phyloP scores from a whole-genome alignment of 805 yeast genomes.

The Starmerella stellata region DNA sequence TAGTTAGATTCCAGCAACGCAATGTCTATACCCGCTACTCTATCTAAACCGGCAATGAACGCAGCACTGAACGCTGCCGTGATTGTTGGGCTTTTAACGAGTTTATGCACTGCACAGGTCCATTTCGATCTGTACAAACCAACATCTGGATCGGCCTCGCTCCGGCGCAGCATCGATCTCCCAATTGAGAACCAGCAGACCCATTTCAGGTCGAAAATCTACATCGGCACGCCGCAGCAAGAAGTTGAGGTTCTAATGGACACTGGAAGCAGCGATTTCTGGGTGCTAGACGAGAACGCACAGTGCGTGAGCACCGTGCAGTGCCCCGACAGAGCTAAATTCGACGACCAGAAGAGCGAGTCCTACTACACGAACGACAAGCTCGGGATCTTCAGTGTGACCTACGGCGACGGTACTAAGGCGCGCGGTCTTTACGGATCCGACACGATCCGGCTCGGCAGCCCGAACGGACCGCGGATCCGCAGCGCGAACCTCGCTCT shows the following conservation, averaged over 20 bases:
- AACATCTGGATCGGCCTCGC: background rate
- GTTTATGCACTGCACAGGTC: background rate
- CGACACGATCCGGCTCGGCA: conserved; percentile 37
- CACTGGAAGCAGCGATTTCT: conserved; percentile 61
- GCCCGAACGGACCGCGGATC: conserved; percentile 32
- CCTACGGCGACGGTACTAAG: conserved; percentile 29
- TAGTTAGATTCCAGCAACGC: too few species aligned
- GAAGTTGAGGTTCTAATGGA: conserved; percentile 40
- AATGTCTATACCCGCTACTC: too few species aligned
- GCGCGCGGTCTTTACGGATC: conserved; percentile 40
- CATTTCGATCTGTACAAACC: background rate
- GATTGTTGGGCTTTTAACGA: background rate
- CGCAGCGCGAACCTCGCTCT: conserved; percentile 53
- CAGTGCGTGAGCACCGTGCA: background rate
- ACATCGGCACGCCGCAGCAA: conserved; percentile 42
- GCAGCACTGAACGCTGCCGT: too few species aligned
- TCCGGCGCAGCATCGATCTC: background rate
- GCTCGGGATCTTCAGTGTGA: conserved; percentile 14
- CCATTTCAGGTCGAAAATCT: conserved; percentile 20
- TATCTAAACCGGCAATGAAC: too few species aligned
- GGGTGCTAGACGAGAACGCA: conserved; percentile 27
- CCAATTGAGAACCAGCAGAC: conserved; percentile 12
- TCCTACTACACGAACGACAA: conserved; percentile 5
- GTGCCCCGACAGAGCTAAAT: conserved; percentile 5
- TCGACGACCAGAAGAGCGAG: conserved; percentile 1